phyloP scores from a whole-genome alignment of 768 basidiomycete species.

The Boletus pseudo-olivaceus region DNA sequence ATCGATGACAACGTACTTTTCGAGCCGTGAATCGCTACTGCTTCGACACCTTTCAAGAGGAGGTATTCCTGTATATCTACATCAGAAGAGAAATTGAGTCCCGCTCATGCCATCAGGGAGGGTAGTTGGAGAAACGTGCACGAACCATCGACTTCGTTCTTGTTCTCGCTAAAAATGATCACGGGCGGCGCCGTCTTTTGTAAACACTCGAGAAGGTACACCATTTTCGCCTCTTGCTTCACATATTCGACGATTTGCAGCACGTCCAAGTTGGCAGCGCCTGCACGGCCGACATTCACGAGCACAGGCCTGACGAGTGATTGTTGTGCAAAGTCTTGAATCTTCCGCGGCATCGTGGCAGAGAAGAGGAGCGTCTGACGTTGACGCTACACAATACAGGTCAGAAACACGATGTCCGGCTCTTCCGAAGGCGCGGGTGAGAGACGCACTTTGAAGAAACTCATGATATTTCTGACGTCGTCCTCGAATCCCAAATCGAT shows the following conservation, averaged over 20 bases:
- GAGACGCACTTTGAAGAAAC: slow-evolving; percentile 83
- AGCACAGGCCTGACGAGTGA: slow-evolving; percentile 93
- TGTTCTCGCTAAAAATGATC: slow-evolving; percentile 97
- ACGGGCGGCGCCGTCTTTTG: slow-evolving; percentile 99
- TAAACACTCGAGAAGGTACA: slow-evolving; percentile 93
- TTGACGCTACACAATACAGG: slow-evolving; percentile 60
- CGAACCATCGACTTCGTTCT: slow-evolving; percentile 99
- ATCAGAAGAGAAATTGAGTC: neutral
- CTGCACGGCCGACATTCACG: slow-evolving; percentile 97
- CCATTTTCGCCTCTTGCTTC: slow-evolving; percentile 99
- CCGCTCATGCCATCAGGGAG: neutral
- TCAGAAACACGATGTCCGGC: neutral
- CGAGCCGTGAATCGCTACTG: slow-evolving; percentile 97
- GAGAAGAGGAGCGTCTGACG: slow-evolving; percentile 96
- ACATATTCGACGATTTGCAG: slow-evolving; percentile 97
- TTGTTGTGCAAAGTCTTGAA: slow-evolving; percentile 97
- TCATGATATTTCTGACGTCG: slow-evolving; percentile 98
- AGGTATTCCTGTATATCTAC: slow-evolving; percentile 98
- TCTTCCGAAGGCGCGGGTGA: neutral
- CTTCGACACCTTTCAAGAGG: slow-evolving; percentile 94
- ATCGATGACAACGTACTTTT: slow-evolving; percentile 59
- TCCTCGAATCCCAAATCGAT: slow-evolving; percentile 99
- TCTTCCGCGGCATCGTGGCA: slow-evolving; percentile 98
- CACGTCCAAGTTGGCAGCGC: slow-evolving; percentile 95
- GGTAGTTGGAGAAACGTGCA: neutral